Base-by-base conservation (phyloP, 2,329 filamentous ascomycete species). In the Penicillium corylophilum region DNA sequence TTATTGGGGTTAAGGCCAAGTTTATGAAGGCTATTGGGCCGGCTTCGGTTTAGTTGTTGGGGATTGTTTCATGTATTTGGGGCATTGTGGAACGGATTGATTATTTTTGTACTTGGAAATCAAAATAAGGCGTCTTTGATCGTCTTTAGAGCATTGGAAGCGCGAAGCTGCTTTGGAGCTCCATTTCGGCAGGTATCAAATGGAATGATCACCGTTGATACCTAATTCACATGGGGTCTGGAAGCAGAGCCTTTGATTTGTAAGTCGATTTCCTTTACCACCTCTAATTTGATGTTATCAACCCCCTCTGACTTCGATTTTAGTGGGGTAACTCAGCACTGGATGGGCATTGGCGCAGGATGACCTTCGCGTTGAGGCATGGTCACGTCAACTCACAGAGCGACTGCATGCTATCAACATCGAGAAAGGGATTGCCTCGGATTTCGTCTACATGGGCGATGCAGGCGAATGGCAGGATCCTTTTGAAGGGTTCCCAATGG, bases 281-380 rank as follows among this genome's bases (percentile, higher is more conserved):
- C 10, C 10, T 12, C 5, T 2, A 29, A 29, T 13, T 10, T 13
- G 4, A 29, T 13, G 12, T 13, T 13, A 29, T 29, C n/a, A 23
- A 31, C 15, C 13, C 3, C 13, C 44, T 12, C 22, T 51, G 38
- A 51, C 23, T 4, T 5, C 2, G 6, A 8, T 13, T 31, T 2
- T 29, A 75, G 72, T 65, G 35, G 75, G 68, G 69, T 72, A 75
- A 61, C 54, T 73, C 18, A 65, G 67, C 16, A 75, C 71, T 0
- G 66, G 64, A 0, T 76, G 73, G 72, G 65, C 50, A 12, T 56
- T 67, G 9, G 65, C 62, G 0, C 57, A 65, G 6, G 71, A 75
- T 46, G 72, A 74, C 41, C 51, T 71, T 5, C 65, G 71, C 0
- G 60, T 76, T 18, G 62, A 66, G 2, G 56, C 60, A 15, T 76